A percentile compares a stretch with the other conserved stretches of the same genome.
These are phyloP conservation scores for Podila minutissima DNA, from an alignment of 192 early-diverging fungal species.

Conservation along the genomic window DNA sequence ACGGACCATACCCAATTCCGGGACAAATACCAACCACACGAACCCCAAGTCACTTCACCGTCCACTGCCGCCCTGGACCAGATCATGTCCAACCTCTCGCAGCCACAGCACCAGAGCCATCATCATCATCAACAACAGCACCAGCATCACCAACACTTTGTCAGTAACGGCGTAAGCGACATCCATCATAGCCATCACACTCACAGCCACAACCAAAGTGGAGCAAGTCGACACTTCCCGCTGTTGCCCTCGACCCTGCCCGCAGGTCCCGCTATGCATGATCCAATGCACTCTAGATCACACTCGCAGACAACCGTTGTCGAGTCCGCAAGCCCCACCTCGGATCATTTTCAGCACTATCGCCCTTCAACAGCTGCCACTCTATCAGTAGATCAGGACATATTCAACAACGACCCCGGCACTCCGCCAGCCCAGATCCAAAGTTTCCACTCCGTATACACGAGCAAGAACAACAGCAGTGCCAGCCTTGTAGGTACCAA, in stretches of 20 bases:
- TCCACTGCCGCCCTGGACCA: conserved; percentile 18
- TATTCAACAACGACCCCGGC: neutral
- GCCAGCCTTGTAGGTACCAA: neutral
- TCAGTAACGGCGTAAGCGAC: neutral
- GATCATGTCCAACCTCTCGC: conserved; percentile 19
- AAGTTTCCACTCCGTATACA: no score
- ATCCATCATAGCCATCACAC: neutral
- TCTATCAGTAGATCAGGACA: conserved; percentile 5
- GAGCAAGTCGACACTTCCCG: neutral
- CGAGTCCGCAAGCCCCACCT: neutral
- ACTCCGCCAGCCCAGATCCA: neutral
- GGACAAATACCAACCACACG: neutral
- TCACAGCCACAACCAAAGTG: neutral
- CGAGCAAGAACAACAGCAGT: conserved; percentile 6
- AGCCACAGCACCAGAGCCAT: neutral
- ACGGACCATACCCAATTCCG: conserved; percentile 15
- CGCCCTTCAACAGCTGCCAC: neutral
- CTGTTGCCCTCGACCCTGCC: neutral
- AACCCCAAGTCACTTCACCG: neutral
- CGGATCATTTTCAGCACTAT: conserved; percentile 7
- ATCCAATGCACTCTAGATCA: neutral
- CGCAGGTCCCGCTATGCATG: neutral
- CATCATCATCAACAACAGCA: neutral
- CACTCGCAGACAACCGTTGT: conserved; percentile 16
- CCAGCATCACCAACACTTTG: neutral